Conservation (phyloP, 192 early-diverging fungal species). For the Rhizoclosmatium sp. region DNA sequence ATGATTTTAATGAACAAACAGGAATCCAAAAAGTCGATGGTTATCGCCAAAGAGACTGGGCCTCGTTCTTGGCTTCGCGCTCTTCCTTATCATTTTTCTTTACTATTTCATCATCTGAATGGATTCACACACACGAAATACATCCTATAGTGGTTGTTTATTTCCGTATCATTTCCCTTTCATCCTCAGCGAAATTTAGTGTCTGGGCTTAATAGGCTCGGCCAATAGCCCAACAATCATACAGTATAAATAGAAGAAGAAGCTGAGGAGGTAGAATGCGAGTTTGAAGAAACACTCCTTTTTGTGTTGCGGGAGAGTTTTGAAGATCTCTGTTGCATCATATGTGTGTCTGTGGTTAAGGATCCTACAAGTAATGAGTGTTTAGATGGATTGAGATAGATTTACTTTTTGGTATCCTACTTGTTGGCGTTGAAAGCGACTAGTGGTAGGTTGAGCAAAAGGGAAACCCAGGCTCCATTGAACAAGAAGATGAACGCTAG, state of each 20-base stretch:
- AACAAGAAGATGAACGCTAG: constrained; percentile 85
- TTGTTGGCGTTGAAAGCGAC: constrained; percentile 88
- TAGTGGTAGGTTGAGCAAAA: constrained; percentile 86
- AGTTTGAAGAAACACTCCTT: constrained; percentile 97
- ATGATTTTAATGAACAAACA: background rate
- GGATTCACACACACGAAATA: background rate
- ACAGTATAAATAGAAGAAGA: constrained; percentile 76
- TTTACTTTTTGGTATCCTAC: constrained; percentile 44
- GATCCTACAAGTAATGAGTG: constrained; percentile 58
- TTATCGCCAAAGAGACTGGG: constrained; percentile 25
- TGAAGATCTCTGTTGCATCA: constrained; percentile 98
- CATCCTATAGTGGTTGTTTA: background rate
- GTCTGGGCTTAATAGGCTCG: constrained; percentile 7
- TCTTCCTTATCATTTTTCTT: constrained; percentile 3
- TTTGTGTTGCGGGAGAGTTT: constrained; percentile 91
- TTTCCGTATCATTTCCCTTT: too few relatives aligned
- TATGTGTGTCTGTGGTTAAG: constrained; percentile 88
- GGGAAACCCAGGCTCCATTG: constrained; percentile 86
- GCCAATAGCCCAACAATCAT: constrained; percentile 28
- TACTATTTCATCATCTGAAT: constrained; percentile 39
- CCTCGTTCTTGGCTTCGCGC: background rate
- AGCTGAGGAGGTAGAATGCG: constrained; percentile 92
- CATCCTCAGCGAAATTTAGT: too few relatives aligned
- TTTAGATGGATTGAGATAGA: too few relatives aligned
- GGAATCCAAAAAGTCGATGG: constrained; percentile 13